phyloP scores from a whole-genome alignment of 768 basidiomycete species.

The Gymnopilus dilepis region DNA sequence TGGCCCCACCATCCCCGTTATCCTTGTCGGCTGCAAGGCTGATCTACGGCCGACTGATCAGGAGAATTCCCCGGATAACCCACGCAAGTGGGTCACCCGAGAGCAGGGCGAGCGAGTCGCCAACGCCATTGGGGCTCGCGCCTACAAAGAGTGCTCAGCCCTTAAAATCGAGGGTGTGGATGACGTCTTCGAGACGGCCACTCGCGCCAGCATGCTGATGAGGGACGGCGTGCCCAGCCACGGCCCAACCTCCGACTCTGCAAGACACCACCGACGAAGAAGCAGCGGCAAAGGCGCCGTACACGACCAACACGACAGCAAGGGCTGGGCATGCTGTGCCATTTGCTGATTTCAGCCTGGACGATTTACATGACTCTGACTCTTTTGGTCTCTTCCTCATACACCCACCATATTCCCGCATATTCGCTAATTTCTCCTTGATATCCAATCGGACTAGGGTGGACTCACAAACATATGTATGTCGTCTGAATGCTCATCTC shows the following conservation, averaged over 20 bases:
- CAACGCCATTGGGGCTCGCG: constrained; percentile 83
- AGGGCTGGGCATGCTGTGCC: constrained; percentile 74
- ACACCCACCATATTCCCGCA: constrained; percentile 18
- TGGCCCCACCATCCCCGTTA: constrained; percentile 88
- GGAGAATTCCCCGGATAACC: constrained; percentile 50
- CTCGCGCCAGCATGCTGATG: constrained; percentile 95
- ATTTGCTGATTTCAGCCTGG: constrained; percentile 50
- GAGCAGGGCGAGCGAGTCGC: constrained; percentile 86
- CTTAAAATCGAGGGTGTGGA: constrained; percentile 92
- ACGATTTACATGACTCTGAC: constrained; percentile 11
- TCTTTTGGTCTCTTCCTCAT: constrained; percentile 9
- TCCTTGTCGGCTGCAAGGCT: constrained; percentile 95
- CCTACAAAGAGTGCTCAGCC: constrained; percentile 94
- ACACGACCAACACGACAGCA: constrained; percentile 51
- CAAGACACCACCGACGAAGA: constrained; percentile 56
- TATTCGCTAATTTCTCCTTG: constrained; percentile 20
- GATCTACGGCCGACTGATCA: constrained; percentile 78
- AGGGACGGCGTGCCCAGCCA: constrained; percentile 75
- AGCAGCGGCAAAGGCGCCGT: constrained; percentile 52
- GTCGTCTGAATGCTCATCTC: constrained; percentile 25
- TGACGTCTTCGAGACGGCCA: constrained; percentile 97
- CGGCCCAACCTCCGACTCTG: constrained; percentile 38
- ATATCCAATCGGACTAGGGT: constrained; percentile 30
- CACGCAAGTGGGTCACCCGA: constrained; percentile 66
- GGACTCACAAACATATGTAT: constrained; percentile 32